These are phyloP conservation scores for Pharus latifolius DNA, from an alignment of 176 grass and related monocot species.

Conservation along the genomic window DNA sequence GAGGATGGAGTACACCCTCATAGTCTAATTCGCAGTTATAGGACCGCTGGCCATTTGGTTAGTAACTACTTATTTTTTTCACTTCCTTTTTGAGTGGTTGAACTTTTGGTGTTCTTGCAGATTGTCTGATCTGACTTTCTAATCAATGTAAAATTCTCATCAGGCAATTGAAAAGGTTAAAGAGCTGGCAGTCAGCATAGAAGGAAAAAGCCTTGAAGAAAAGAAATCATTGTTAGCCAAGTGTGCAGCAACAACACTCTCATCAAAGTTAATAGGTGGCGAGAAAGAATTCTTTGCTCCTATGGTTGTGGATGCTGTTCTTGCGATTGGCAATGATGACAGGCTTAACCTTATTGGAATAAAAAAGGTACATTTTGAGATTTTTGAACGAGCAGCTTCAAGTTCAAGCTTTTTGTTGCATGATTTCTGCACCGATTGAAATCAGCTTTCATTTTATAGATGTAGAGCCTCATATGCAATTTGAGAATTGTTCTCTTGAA, in stretches of 20 bases:
- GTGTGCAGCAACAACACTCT: slow-evolving; percentile 90
- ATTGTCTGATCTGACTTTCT: slow-evolving; percentile 25
- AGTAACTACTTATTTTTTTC: background rate
- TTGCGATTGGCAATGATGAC: slow-evolving; percentile 79
- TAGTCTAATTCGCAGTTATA: slow-evolving; percentile 82
- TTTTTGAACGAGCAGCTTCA: background rate
- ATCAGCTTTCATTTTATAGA: background rate
- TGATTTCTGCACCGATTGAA: background rate
- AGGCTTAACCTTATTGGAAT: slow-evolving; percentile 91
- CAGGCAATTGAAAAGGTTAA: slow-evolving; percentile 83
- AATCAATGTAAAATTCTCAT: slow-evolving; percentile 28
- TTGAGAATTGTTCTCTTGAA: no score
- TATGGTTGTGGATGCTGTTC: slow-evolving; percentile 93
- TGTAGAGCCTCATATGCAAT: background rate
- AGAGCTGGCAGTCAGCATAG: slow-evolving; percentile 93
- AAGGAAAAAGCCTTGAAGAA: slow-evolving; percentile 93
- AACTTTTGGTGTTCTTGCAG: slow-evolving; percentile 17
- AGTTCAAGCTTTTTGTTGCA: background rate
- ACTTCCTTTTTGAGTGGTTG: slow-evolving; percentile 20
- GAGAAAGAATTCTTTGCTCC: slow-evolving; percentile 93
- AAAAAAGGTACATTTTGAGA: slow-evolving; percentile 79
- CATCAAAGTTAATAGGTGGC: slow-evolving; percentile 81
- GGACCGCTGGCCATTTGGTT: slow-evolving; percentile 53
- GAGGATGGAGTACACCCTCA: slow-evolving; percentile 94
- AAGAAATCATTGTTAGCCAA: slow-evolving; percentile 82